These are phyloP conservation scores for Achaetomiella virescens DNA, from an alignment of 495 filamentous ascomycete genomes.

Conservation along the genomic window DNA sequence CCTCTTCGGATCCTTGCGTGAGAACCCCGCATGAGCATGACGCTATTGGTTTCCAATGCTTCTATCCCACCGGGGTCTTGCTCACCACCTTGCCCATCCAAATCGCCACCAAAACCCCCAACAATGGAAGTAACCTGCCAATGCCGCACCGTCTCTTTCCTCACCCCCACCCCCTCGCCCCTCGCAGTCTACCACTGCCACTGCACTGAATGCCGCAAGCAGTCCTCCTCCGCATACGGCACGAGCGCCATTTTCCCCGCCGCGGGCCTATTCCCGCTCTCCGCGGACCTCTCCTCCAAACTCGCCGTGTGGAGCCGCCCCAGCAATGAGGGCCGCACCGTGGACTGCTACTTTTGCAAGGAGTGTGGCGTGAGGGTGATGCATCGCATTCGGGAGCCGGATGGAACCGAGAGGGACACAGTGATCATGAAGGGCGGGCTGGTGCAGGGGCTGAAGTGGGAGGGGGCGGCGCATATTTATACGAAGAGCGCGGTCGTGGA, in stretches of 20 bases:
- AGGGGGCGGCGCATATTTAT: slow-evolving; percentile 37
- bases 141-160: slow-evolving; percentile 46
- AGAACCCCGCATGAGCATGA: neutral
- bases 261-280: slow-evolving; percentile 44
- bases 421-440: slow-evolving; percentile 48
- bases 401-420: slow-evolving; percentile 29
- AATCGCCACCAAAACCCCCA: neutral
- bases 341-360: slow-evolving; percentile 50
- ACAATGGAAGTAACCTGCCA: slow-evolving; percentile 42
- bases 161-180: slow-evolving; percentile 36
- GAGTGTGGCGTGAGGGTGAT: slow-evolving; percentile 46
- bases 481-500: slow-evolving; percentile 39
- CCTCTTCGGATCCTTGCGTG: too few species aligned
- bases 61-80: too few species aligned
- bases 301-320: slow-evolving; percentile 36
- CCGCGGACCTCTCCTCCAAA: slow-evolving; percentile 25
- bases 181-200: slow-evolving; percentile 51
- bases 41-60: too few species aligned
- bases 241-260: slow-evolving; percentile 45
- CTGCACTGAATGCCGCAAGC: slow-evolving; percentile 55
- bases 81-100: neutral
- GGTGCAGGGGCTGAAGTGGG: slow-evolving; percentile 38
- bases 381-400: slow-evolving; percentile 38
- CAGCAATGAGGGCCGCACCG: slow-evolving; percentile 34
- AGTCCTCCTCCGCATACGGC: slow-evolving; percentile 53